Evolutionary conservation across 306 rosid species (phyloP).

Genomic region (Pachyrhizus erosus): DNA sequence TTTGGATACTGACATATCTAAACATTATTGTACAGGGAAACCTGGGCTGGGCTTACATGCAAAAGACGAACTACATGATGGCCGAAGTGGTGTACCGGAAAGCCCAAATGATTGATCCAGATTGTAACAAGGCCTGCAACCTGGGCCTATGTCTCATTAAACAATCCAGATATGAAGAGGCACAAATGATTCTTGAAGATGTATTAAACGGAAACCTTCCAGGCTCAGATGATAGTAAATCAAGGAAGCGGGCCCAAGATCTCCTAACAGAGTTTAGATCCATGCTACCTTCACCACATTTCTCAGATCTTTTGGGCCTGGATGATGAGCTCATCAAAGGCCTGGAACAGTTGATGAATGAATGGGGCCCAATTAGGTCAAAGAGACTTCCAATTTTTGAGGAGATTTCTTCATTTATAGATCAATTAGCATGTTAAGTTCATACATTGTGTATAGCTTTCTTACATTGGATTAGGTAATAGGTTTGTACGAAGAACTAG

Average conservation of each 20-base stretch:
- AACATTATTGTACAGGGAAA: slow-evolving; percentile 63
- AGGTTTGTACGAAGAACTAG: slow-evolving; percentile 3
- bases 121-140: slow-evolving; percentile 94
- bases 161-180: slow-evolving; percentile 70
- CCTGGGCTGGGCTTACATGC: slow-evolving; percentile 99
- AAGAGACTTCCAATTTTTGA: slow-evolving; percentile 95
- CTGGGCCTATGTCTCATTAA: slow-evolving; percentile 76
- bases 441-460: neutral
- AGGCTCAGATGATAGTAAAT: slow-evolving; percentile 69
- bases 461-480: neutral
- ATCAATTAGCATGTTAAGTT: slow-evolving; percentile 84
- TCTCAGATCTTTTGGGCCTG: slow-evolving; percentile 45
- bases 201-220: slow-evolving; percentile 55
- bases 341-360: slow-evolving; percentile 68
- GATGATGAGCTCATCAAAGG: slow-evolving; percentile 85
- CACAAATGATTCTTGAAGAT: slow-evolving; percentile 55
- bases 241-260: slow-evolving; percentile 63
- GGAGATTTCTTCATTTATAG: slow-evolving; percentile 83
- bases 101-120: slow-evolving; percentile 89
- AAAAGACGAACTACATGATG: slow-evolving; percentile 64
- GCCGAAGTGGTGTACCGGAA: slow-evolving; percentile 86
- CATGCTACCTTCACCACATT: slow-evolving; percentile 30
- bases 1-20: neutral
- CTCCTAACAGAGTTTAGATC: slow-evolving; percentile 57
- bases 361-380: slow-evolving; percentile 74